These are phyloP conservation scores for Curvularia verruculosa DNA, from an alignment of 2,329 filamentous ascomycete species.

Conservation along the genomic window DNA sequence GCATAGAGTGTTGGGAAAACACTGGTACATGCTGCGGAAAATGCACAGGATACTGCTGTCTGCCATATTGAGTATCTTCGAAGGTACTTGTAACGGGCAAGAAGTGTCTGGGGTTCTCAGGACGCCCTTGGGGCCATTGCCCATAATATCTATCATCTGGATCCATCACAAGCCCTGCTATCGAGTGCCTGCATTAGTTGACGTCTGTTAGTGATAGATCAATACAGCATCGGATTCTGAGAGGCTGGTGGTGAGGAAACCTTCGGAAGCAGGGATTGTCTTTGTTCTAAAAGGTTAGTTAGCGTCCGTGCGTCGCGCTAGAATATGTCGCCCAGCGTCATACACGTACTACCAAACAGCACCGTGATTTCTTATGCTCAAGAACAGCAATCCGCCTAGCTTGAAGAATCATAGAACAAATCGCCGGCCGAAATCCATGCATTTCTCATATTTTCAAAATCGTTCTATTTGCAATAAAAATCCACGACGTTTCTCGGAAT, in stretches of 20 bases:
- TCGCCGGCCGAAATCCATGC: too few relatives aligned
- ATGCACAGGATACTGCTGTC: constrained; percentile 24
- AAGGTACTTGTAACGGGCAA: constrained; percentile 30
- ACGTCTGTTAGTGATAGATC: constrained; percentile 26
- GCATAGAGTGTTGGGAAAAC: constrained; percentile 27
- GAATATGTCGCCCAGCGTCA: background rate
- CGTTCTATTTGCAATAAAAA: background rate
- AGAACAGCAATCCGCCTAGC: background rate
- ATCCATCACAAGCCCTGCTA: constrained; percentile 27
- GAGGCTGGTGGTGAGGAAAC: constrained; percentile 17
- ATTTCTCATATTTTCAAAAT: background rate
- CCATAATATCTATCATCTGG: constrained; percentile 27
- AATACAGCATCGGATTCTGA: constrained; percentile 17
- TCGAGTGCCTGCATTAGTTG: constrained; percentile 17
- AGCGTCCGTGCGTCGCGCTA: constrained; percentile 14
- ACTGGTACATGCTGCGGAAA: constrained; percentile 24
- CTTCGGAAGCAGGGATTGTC: constrained; percentile 18
- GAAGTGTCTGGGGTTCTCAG: constrained; percentile 26
- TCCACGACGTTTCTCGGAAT: background rate
- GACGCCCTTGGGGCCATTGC: constrained; percentile 29
- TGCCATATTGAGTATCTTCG: constrained; percentile 19
- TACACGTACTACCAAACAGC: background rate
- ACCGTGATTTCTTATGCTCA: background rate
- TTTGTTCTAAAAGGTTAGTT: constrained; percentile 7
- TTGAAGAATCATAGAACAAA: background rate